Base-by-base conservation (phyloP, 129 eudicot genomes). In the Helichrysum umbraculigerum region DNA sequence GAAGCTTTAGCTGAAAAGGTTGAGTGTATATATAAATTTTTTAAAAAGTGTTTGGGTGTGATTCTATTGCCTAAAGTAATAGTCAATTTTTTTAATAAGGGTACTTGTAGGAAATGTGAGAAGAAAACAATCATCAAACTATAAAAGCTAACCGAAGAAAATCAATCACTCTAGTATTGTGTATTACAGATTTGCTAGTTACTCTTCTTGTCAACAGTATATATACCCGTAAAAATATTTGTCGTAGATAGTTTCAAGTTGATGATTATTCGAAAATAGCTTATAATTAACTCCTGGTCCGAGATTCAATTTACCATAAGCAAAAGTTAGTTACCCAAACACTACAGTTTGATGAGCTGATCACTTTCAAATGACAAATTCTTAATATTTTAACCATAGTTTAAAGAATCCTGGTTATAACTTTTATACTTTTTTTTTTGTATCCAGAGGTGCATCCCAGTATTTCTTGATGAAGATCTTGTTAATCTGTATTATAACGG, bases 401-500 rank as follows among this genome's bases (percentile, higher is more conserved):
- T 25, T 25, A 25, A 25, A 25, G 28, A 62, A 29, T 12, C 6
- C 30, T 1, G 17, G 44, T 29, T 60, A 20, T 74, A 37, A 73
- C 37, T 73, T 35, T 4, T 35, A 35, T 25, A 47, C 2, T 20
- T 15, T 74, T 15, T 74, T 28, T 56, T 47, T 66, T 73, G 29
- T 65, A 6, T 35, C 54, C 89, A 91, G 95, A 86, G 92, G 72
- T 88, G 97, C 73, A 83, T 91, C 44, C 97, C 97, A 10, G 95
- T 91, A 58, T 91, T 91, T 74, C 88, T 91, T 52, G 95, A 88
- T 73, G 92, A 91, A 87, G 97, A 91, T 52, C 81, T 78, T 77
- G 91, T 86, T 60, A 87, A 91, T 83, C 88, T 88, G 47, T 91
- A 91, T 72, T 91, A 91, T 82, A 91, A 91, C 56, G 94, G 97